phyloP scores from a whole-genome alignment of 2,329 filamentous ascomycete species.

The Aspergillus persii region DNA sequence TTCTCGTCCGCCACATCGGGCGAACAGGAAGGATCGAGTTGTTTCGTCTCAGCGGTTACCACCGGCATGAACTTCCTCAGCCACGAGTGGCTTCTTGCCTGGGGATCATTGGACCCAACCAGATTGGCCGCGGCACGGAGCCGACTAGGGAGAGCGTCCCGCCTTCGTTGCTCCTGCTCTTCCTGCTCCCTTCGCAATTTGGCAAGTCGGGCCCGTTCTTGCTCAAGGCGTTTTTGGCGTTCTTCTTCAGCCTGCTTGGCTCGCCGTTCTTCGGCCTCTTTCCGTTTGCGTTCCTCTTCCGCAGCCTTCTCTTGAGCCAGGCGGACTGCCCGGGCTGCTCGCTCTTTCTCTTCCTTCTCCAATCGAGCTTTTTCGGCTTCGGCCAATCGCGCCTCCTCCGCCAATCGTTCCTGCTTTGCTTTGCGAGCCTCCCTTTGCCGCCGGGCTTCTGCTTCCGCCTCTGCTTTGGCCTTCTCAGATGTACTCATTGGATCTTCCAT shows the following conservation, averaged over 20 bases:
- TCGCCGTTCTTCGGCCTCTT: slow-evolving; percentile 43
- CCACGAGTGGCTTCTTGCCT: slow-evolving; percentile 43
- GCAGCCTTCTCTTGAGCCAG: slow-evolving; percentile 42
- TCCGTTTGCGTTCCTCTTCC: slow-evolving; percentile 43
- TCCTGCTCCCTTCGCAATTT: slow-evolving; percentile 45
- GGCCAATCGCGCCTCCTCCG: slow-evolving; percentile 29
- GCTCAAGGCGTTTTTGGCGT: slow-evolving; percentile 42
- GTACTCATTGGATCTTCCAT: slow-evolving; percentile 26
- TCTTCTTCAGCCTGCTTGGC: slow-evolving; percentile 48
- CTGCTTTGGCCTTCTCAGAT: slow-evolving; percentile 21
- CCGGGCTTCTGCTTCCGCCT: slow-evolving; percentile 24
- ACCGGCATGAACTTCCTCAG: slow-evolving; percentile 48
- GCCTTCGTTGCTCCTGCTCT: slow-evolving; percentile 46
- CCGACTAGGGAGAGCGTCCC: slow-evolving; percentile 46
- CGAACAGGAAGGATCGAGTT: slow-evolving; percentile 42
- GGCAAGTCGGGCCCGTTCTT: slow-evolving; percentile 42
- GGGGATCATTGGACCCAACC: slow-evolving; percentile 42
- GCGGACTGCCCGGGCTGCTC: slow-evolving; percentile 32
- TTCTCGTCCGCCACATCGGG: slow-evolving; percentile 40
- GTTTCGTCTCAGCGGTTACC: slow-evolving; percentile 42
- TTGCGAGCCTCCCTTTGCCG: slow-evolving; percentile 26
- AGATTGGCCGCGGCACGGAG: slow-evolving; percentile 46
- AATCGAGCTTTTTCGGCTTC: slow-evolving; percentile 32
- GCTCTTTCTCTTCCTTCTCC: slow-evolving; percentile 37
- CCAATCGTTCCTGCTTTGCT: slow-evolving; percentile 31